Conservation (phyloP, 2,329 filamentous ascomycete species). For the Paecilomyces variotii region DNA sequence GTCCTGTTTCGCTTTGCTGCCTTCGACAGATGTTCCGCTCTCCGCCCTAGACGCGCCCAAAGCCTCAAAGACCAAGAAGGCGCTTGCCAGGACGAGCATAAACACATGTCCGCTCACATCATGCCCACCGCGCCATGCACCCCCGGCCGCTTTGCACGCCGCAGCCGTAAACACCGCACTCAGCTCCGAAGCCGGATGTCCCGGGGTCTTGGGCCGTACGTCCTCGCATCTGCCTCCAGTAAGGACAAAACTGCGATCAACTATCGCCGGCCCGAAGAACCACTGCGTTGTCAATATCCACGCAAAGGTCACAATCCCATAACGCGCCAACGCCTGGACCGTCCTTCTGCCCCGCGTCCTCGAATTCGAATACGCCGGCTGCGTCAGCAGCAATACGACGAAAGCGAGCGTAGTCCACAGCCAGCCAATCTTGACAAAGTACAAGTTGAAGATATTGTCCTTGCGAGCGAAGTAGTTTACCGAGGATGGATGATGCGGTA, state of each 20-base stretch:
- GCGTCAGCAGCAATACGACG: conserved; percentile 58
- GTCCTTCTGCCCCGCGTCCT: conserved; percentile 39
- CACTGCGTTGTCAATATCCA: conserved; percentile 92
- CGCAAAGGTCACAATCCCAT: conserved; percentile 61
- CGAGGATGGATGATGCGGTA: conserved; percentile 8
- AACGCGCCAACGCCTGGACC: conserved; percentile 59
- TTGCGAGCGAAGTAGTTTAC: conserved; percentile 84
- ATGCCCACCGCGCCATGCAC: conserved; percentile 84
- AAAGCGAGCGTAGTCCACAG: conserved; percentile 78
- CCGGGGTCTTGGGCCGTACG: conserved; percentile 7
- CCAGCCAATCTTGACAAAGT: conserved; percentile 96
- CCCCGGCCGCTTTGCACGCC: conserved; percentile 75
- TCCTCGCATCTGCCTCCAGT: conserved; percentile 80
- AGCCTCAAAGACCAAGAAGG: conserved; percentile 75
- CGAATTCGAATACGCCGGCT: conserved; percentile 48
- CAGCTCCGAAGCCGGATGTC: conserved; percentile 25
- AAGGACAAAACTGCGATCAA: conserved; percentile 81
- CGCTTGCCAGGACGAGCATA: conserved; percentile 74
- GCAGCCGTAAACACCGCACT: conserved; percentile 59
- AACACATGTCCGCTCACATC: conserved; percentile 97
- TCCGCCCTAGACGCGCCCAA: conserved; percentile 60
- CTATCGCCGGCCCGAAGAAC: conserved; percentile 86
- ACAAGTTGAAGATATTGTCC: conserved; percentile 80
- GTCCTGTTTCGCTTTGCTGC: conserved; percentile 30
- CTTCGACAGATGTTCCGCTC: conserved; percentile 33